Percentiles rank a stretch among this genome's conserved stretches.
phyloP scores from a whole-genome alignment of 805 yeast species.

The Candida verbasci region DNA sequence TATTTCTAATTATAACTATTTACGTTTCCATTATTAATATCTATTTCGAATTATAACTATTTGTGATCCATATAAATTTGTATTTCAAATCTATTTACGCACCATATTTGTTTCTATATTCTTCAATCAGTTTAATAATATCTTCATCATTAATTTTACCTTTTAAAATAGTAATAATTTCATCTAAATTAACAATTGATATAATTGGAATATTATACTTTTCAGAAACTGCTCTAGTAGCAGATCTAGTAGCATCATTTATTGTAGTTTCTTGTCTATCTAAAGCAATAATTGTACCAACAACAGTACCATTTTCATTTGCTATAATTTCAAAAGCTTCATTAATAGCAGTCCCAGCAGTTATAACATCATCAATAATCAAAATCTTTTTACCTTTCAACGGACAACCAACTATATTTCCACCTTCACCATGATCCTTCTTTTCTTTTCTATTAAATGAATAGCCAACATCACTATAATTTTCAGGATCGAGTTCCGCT shows the following conservation, averaged over 20 bases:
- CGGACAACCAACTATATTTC: slow-evolving; percentile 82
- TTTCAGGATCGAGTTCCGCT: slow-evolving; percentile 83
- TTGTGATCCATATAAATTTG: background rate
- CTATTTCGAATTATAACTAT: too few species aligned
- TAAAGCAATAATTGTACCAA: slow-evolving; percentile 84
- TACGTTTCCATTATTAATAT: too few species aligned
- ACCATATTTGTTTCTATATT: slow-evolving; percentile 50
- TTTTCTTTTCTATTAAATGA: slow-evolving; percentile 96
- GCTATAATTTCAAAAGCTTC: slow-evolving; percentile 84
- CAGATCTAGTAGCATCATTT: slow-evolving; percentile 56
- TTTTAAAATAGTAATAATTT: slow-evolving; percentile 63
- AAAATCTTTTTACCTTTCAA: slow-evolving; percentile 69
- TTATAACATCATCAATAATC: slow-evolving; percentile 95
- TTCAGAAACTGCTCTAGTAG: slow-evolving; percentile 74
- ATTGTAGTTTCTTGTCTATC: slow-evolving; percentile 92
- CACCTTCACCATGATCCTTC: slow-evolving; percentile 99
- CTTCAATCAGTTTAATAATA: slow-evolving; percentile 50
- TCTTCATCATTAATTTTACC: slow-evolving; percentile 56
- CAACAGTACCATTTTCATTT: slow-evolving; percentile 65
- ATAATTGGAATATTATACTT: slow-evolving; percentile 78
- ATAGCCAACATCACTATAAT: slow-evolving; percentile 70
- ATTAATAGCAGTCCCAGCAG: slow-evolving; percentile 97
- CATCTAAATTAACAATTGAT: slow-evolving; percentile 71
- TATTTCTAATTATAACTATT: too few species aligned
- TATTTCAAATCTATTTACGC: slow-evolving; percentile 22